Conservation (phyloP, 495 filamentous ascomycete genomes). For the Aspergillus asperescens region DNA sequence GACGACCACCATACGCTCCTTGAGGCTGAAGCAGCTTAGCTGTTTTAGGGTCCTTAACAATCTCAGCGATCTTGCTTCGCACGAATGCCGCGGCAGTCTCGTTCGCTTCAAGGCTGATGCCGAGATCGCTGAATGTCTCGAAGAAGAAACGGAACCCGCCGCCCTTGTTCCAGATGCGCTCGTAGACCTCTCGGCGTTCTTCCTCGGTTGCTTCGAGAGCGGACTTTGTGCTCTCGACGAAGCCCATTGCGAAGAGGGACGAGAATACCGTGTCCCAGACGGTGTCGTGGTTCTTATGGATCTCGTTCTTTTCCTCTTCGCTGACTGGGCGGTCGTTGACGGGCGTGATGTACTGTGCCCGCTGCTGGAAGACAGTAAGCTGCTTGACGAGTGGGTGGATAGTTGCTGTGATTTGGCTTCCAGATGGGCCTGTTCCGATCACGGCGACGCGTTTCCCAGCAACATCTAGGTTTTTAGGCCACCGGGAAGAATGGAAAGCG, state of each 20-base stretch:
- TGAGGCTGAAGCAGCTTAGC: conserved; percentile 49
- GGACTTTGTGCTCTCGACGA: conserved; percentile 29
- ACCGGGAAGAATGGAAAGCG: conserved; percentile 6
- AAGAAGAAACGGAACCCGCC: too few species aligned
- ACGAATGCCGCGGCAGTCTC: conserved; percentile 28
- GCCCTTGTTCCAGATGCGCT: conserved; percentile 29
- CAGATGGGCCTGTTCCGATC: background rate
- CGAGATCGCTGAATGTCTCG: conserved; percentile 29
- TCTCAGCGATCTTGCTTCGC: conserved; percentile 31
- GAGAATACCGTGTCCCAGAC: conserved; percentile 21
- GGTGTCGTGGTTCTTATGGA: conserved; percentile 42
- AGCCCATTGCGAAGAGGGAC: conserved; percentile 31
- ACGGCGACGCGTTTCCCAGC: background rate
- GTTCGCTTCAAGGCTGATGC: conserved; percentile 31
- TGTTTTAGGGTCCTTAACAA: conserved; percentile 43
- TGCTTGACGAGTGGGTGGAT: conserved; percentile 19
- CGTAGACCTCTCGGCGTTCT: conserved; percentile 32
- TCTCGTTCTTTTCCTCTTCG: conserved; percentile 39
- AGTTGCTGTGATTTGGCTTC: background rate
- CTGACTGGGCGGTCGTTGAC: conserved; percentile 43
- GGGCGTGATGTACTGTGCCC: conserved; percentile 47
- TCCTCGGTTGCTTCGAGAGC: conserved; percentile 42
- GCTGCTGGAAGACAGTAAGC: conserved; percentile 49
- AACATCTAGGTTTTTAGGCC: background rate
- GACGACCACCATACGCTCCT: conserved; percentile 46